Evolutionary conservation across 352 stramenopile genomes (phyloP).

Genomic region (Phytopythium cucurbitacearum): DNA sequence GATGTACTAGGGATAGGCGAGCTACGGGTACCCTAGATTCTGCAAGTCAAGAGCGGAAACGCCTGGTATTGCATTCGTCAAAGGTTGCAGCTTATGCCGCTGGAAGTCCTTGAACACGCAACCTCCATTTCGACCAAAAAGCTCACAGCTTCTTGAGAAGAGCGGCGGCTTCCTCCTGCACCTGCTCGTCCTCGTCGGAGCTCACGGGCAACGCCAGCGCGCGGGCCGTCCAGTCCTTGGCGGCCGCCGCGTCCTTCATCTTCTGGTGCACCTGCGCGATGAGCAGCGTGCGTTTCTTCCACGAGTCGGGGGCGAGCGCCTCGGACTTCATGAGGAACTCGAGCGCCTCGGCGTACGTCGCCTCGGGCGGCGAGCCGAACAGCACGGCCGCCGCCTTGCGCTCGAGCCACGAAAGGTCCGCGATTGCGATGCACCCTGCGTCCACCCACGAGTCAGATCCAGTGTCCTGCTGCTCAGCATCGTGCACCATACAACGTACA

Average conservation of each 20-base stretch:
- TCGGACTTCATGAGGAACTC: conserved; percentile 75
- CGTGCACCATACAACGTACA: conserved; percentile 22
- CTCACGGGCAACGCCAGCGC: conserved; percentile 48
- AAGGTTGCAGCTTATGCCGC: background rate
- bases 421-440: conserved; percentile 74
- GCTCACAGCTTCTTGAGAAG: conserved; percentile 55
- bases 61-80: conserved; percentile 2
- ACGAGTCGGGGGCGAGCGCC: conserved; percentile 59
- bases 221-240: conserved; percentile 74
- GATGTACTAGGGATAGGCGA: too few relatives aligned
- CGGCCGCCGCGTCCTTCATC: conserved; percentile 53
- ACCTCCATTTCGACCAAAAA: background rate
- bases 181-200: conserved; percentile 63
- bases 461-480: background rate
- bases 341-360: conserved; percentile 81
- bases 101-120: background rate
- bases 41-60: too few relatives aligned
- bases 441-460: background rate
- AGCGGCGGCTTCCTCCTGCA: conserved; percentile 62
- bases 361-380: conserved; percentile 75
- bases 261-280: conserved; percentile 84
- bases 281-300: conserved; percentile 83
- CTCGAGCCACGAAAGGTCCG: conserved; percentile 83
- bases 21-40: too few relatives aligned
- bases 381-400: conserved; percentile 78